Evolutionary conservation across 495 filamentous ascomycete species (phyloP), one percentile per base, ranked within the genome.

Genomic region (Tuber calosporum): DNA sequence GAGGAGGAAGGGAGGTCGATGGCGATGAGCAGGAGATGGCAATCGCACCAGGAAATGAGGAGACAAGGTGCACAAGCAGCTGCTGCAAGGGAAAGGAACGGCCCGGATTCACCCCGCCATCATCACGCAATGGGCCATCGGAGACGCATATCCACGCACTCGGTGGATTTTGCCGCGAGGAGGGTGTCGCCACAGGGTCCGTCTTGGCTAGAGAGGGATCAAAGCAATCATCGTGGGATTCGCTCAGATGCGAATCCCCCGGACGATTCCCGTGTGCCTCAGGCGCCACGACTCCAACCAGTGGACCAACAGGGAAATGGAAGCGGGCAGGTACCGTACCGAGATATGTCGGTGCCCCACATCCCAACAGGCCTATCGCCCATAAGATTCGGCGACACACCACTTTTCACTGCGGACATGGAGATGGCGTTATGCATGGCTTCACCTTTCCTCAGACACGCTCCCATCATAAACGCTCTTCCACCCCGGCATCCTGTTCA

Each of bases 1-100:
- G 77, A 76, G 66, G 77, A 80, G 58, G 78, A 77, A 69, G 74
- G 73, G 42, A 70, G 74, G 58, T 68, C 74, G 40, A 48, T 45
- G 69, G 72, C 66, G 41, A 43, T 69, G 75, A 66, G 20, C 41
- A 75, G 17, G 67, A 73, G 40, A 69, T 77, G 68, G 68, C 48
- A 58, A 13, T 58, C 48, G 48, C 48, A 58, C 48, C 48, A 58
- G 37, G 39, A 73, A 22, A 72, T 77, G 67, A 76, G 75, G 67
- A 74, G 75, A 42, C n/a, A 70, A 36, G 45, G 67, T 66, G 74
- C 45, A 20, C 68, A 72, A 38, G 58, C 77, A 45, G 48, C 74
- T 38, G 69, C 74, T n/a, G 69, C 74, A 73, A 77, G 74, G 43
- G 74, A 76, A 30, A 42, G 48, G 9, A 58, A 58, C n/a, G 48